A percentile compares a stretch with the other conserved stretches of the same genome.
Conservation (phyloP, 768 basidiomycete genomes). For the Calocybe indica region DNA sequence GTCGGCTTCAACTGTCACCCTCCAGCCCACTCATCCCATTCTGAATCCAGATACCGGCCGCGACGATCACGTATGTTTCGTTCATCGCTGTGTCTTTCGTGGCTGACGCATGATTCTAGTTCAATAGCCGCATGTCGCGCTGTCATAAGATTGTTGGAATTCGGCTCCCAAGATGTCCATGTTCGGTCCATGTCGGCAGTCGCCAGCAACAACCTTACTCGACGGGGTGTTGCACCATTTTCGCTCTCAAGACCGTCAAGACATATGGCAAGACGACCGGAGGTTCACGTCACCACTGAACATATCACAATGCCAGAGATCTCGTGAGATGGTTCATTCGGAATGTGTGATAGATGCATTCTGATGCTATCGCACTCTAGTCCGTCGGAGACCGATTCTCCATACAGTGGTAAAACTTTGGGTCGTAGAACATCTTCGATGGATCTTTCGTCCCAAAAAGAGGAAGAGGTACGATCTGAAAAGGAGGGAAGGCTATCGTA, state of each 20-base stretch:
- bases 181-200: conserved; percentile 39
- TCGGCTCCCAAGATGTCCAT: conserved; percentile 38
- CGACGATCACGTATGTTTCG: conserved; percentile 49
- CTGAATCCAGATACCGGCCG: conserved; percentile 48
- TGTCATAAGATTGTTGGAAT: conserved; percentile 61
- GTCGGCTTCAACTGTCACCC: conserved; percentile 4
- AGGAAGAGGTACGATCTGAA: conserved; percentile 19
- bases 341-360: not conserved
- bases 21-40: conserved; percentile 7
- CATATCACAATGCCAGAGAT: conserved; percentile 57
- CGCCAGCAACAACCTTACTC: conserved; percentile 23
- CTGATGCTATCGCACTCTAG: not conserved
- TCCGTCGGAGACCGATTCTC: conserved; percentile 7
- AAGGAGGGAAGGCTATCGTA: conserved; percentile 19
- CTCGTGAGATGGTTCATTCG: conserved; percentile 25
- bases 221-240: conserved; percentile 21
- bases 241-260: conserved; percentile 22
- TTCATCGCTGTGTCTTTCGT: conserved; percentile 1
- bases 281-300: conserved; percentile 55
- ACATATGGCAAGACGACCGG: conserved; percentile 29
- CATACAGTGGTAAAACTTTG: conserved; percentile 12
- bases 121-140: conserved; percentile 64
- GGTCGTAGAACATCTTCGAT: conserved; percentile 17
- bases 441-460: conserved; percentile 21
- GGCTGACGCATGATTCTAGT: conserved; percentile 17